Evolutionary conservation across 2,329 filamentous ascomycete species (phyloP), one percentile per base, ranked within the genome.

Genomic region (Fusarium sp.): DNA sequence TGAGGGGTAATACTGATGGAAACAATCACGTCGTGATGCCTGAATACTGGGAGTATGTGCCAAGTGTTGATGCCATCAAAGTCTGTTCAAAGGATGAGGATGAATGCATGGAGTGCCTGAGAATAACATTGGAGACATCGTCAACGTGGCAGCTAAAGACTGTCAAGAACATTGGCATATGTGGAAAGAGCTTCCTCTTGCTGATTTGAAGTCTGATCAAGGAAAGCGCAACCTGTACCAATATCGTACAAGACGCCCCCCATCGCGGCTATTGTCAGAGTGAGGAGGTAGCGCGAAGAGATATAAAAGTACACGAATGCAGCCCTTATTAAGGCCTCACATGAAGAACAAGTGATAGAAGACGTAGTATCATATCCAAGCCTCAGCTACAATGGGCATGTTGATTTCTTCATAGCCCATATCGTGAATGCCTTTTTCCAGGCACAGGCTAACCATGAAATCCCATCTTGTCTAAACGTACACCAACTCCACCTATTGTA

Each of bases 401-500:
- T 63, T 58, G 58, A 71, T 65, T 71, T 66, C 44, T 44, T 45
- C 54, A 51, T 46, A 60, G 57, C 61, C 62, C 45, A 53, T 62
- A 74, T 73, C 66, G 63, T 72, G 43, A 59, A 62, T 63, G 50
- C 66, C 66, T 11, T 51, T 54, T 18, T 13, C 20, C 18, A 62
- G 68, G 57, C 61, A 59, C 63, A 63, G 54, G 52, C 62, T 51
- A 42, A 55, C 54, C 26, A 42, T 55, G 49, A 53, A 64, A 58
- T 64, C 46, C 59, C 64, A 43, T 65, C 58, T 38, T 63, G 52
- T 69, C 67, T 76, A 75, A 71, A 71, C 72, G 72, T 76, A 77
- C 75, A 77, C 63, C 60, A 34, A 49, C 50, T 63, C 60, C 62
- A 68, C 67, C 74, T 75, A 76, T 63, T 74, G 66, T 75, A 75